phyloP scores from a whole-genome alignment of 371 early-diverging fungal genomes.

The Mucor indicus region DNA sequence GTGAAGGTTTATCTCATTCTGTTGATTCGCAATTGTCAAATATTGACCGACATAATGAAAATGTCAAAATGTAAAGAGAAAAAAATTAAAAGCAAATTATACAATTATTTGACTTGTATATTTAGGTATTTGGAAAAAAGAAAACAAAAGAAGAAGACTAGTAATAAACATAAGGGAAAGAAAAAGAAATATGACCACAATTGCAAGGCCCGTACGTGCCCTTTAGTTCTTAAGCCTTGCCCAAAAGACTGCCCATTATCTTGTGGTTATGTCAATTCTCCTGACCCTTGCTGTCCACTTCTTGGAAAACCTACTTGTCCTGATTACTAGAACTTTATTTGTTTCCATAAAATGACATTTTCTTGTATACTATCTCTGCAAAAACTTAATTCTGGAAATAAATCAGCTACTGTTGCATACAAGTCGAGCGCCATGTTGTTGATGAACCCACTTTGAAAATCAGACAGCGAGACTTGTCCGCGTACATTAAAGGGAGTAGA shows the following conservation, averaged over 20 bases:
- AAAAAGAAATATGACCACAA: background rate
- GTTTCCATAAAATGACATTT: conserved; percentile 31
- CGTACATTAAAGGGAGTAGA: conserved; percentile 52
- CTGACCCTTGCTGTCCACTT: conserved; percentile 12
- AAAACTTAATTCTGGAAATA: conserved; percentile 23
- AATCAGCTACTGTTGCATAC: conserved; percentile 12
- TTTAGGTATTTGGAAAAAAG: conserved; percentile 1
- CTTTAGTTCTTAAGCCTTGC: conserved; percentile 2
- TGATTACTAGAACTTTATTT: conserved; percentile 1
- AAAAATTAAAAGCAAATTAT: background rate
- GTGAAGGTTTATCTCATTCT: no score
- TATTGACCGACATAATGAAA: no score
- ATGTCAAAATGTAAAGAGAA: background rate
- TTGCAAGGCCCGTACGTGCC: background rate
- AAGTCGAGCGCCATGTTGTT: conserved; percentile 64
- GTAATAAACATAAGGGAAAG: background rate
- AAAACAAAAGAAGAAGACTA: background rate
- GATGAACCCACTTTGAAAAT: conserved; percentile 68
- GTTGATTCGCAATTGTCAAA: no score
- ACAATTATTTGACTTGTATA: background rate
- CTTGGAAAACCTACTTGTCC: conserved; percentile 11
- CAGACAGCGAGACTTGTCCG: conserved; percentile 37
- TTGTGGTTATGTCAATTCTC: conserved; percentile 13
- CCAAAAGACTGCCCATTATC: conserved; percentile 11
- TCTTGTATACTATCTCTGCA: conserved; percentile 25